Evolutionary conservation across 352 stramenopile species (phyloP), one percentile per base, ranked within the genome.

Genomic region (Phytophthora hibernalis): DNA sequence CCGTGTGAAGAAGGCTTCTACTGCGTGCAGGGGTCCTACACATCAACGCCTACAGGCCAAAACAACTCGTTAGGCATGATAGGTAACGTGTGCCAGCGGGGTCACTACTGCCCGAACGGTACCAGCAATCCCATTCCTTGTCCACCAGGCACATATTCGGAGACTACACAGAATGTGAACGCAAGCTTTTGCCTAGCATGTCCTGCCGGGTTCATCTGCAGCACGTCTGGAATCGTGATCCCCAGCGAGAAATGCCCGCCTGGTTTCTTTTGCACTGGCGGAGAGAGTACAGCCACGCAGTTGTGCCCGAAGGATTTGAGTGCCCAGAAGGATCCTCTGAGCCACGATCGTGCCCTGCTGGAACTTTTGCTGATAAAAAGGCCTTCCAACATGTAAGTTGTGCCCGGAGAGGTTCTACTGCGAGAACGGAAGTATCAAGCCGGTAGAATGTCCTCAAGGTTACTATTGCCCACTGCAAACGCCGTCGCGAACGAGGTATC

Each of bases 11-110:
- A 81, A 31, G 93, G 93, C 0, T 97, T 93, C 64, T 97, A 96
- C 64, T 98, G 92, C 51, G 70, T 96, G 0, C 90, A 96, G 63
- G 86, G 87, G 9, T 94, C 86, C 12, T 96, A 80, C 63, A 95
- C 87, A 1, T 72, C 82, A 8, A 89, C 76, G 2, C 87, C 87
- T 8, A 93, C 83, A 0, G 85, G 87, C 0, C 71, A 92, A 61
- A 83, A 68, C 51, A 95, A 94, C 61, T 82, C 79, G 11, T 70
- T 94, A 7, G 87, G 87, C 2, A 73, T 69, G 1, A 93, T 96
- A 26, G 89, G 89, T 8, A 61, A 96, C 52, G 74, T 93, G 0
- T 96, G 85, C 40, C 74, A 76, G 6, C 57, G 53, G 1, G 91
- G 91, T 1, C 86, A 93, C 49, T 97, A 93, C 61, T 97, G 90